Evolutionary conservation across 108 stramenopile species (phyloP), one percentile per base, ranked within the genome.

Genomic region (Chaetoceros muelleri): DNA sequence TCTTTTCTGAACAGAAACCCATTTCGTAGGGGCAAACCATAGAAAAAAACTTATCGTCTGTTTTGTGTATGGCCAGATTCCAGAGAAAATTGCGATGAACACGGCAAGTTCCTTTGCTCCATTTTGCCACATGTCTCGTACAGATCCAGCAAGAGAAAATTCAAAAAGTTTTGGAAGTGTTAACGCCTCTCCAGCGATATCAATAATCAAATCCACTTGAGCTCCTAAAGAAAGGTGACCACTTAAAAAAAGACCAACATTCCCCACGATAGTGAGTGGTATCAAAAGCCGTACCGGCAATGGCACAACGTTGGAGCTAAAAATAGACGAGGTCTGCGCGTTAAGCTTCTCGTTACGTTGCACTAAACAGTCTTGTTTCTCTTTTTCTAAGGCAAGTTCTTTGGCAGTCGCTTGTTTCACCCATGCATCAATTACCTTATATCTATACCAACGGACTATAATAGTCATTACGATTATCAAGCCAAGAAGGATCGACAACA

Each of bases 11-110:
- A 64, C 73, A 3, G 82, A 71, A 8, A 75, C 26, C 22, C 55
- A 30, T n/a, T 48, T 58, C 2, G 85, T 65, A 22, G 84, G 79
- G 17, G 69, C 34, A 48, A 90, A 84, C 88, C 88, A 90, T 24
- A 84, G 34, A 21, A 68, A 57, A 1, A 90, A 53, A 50, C 76
- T 78, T 16, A 77, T 53, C 17, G 84, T 29, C 48, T 72, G 81
- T 45, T 90, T 90, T 16, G 81, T 74, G 68, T 90, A 90, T 22
- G 88, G 88, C 88, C 88, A 90, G 19, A 84, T 70, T 8, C 88
- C 83, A 45, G 75, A 71, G 61, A 90, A 84, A 8, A 90, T 62
- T 0, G 83, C 55, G 17, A 90, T 82, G 25, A 90, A 45, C 22
- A 84, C 69, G 0, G 84, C 84, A 24, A 90, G 57, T 7, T 60